Base-by-base conservation (phyloP, 1,284 basidiomycete genomes). In the Ganoderma boninense region DNA sequence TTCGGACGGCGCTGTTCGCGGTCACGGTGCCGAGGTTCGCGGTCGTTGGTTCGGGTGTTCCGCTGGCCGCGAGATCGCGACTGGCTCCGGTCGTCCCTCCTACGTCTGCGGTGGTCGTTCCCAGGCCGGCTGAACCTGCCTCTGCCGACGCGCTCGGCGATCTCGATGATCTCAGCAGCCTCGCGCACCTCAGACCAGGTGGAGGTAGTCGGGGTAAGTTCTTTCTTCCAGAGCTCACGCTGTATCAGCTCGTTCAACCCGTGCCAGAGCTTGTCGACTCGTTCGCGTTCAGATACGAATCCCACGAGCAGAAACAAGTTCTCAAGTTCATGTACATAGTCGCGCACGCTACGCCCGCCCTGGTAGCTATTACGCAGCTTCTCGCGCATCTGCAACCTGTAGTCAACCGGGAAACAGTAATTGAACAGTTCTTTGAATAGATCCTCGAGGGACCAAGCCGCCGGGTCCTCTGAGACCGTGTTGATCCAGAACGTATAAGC, bases 331-430 rank as follows among this genome's bases (percentile, higher is more conserved):
- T 80, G 77, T 2, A 79, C 68, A 63, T 80, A 85, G 2, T 77
- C 75, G 0, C 68, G 66, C 0, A 80, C 74, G 0, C 35, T 65
- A 6, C 67, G 62, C 0, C 57, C 57, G 0, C 71, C 60, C 60
- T 82, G 81, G 1, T 38, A 2, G 14, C 62, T 64, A 0, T 64
- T 60, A 1, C 65, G 23, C 14, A 80, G 72, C 32, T 74, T 64
- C 10, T 72, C 63, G 0, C 73, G 65, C 64, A 77, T 73, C 29
- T 76, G 66, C 0, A 71, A 35, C 3, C 80, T 73, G 68, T 80
- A 85, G 52, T 84, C 77, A 0, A 80, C 66, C 0, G 83, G 84
- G 77, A 87, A 87, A 63, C 84, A 85, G 67, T 84, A 82, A 68
- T 85, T 79, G 69, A 84, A 87, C 3, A 87, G 64, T 7, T 74